Percentiles rank a stretch among this genome's conserved stretches.
Evolutionary conservation across 306 rosid genomes (phyloP).

Genomic region (Purshia tridentata): DNA sequence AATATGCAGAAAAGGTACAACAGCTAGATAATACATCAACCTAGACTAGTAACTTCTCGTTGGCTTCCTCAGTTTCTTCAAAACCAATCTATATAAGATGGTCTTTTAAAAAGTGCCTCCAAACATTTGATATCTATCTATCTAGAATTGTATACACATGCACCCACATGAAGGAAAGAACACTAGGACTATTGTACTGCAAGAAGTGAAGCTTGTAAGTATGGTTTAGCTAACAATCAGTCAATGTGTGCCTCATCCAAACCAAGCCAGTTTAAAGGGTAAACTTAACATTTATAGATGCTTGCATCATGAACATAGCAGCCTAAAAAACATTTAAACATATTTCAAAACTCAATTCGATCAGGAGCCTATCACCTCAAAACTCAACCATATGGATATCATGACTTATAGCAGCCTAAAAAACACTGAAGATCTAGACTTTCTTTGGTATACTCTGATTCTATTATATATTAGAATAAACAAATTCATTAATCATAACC

Average conservation of each 20-base stretch:
- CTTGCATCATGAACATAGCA: not conserved
- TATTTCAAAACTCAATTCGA: too few relatives aligned
- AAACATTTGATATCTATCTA: not conserved
- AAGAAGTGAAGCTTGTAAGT: not conserved
- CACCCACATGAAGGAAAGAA: not conserved
- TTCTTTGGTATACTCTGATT: not conserved
- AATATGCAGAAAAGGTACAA: not conserved
- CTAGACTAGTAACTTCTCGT: not conserved
- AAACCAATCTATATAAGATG: not conserved
- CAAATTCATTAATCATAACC: too few relatives aligned
- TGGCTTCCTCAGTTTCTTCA: not conserved
- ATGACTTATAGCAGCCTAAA: not conserved
- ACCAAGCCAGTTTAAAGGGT: not conserved
- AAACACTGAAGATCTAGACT: not conserved
- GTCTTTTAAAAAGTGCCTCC: not conserved
- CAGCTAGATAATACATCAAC: not conserved
- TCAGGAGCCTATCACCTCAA: not conserved
- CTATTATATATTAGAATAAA: too few relatives aligned
- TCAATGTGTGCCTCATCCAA: not conserved
- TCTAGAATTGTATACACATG: not conserved
- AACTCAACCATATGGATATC: not conserved
- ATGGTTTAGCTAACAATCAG: not conserved
- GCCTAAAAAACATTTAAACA: too few relatives aligned
- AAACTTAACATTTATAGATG: not conserved
- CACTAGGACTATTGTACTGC: not conserved